Evolutionary conservation across 805 yeast genomes (phyloP).

Genomic region (Yarrowia bubula): DNA sequence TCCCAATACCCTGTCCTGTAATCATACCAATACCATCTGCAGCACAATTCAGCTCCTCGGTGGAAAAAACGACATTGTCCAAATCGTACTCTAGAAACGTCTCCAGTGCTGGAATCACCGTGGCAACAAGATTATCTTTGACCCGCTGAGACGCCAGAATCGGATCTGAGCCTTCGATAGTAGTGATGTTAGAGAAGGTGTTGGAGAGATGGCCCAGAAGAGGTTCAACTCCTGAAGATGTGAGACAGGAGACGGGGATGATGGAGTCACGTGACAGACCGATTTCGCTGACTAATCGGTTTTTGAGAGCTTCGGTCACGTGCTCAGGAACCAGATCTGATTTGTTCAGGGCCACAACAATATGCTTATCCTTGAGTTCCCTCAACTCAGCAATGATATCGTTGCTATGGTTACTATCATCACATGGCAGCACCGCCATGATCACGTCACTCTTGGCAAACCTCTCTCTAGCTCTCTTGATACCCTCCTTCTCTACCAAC

Average conservation of each 20-base stretch:
- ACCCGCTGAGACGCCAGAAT: conserved; percentile 71
- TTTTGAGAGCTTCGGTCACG: neutral
- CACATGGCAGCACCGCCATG: conserved; percentile 50
- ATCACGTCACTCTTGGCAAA: conserved; percentile 64
- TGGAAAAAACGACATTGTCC: conserved; percentile 72
- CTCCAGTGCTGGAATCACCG: conserved; percentile 72
- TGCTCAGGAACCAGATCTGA: conserved; percentile 32
- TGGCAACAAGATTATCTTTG: conserved; percentile 68
- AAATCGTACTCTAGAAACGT: conserved; percentile 50
- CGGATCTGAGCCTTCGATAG: conserved; percentile 51
- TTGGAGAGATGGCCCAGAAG: conserved; percentile 47
- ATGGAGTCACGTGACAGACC: conserved; percentile 31
- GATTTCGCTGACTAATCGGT: neutral
- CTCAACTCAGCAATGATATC: conserved; percentile 29
- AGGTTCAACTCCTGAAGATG: conserved; percentile 53
- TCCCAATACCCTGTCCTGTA: conserved; percentile 83
- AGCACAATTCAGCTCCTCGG: conserved; percentile 70
- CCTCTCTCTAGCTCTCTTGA: conserved; percentile 65
- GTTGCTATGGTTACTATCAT: conserved; percentile 11
- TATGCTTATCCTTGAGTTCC: conserved; percentile 28
- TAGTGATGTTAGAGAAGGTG: conserved; percentile 47
- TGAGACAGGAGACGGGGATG: conserved; percentile 56
- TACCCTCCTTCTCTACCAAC: conserved; percentile 73
- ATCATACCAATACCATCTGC: conserved; percentile 88
- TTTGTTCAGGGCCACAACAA: conserved; percentile 41